Evolutionary conservation across 2,329 filamentous ascomycete species (phyloP), one percentile per base, ranked within the genome.

Genomic region (Claviceps paspali): DNA sequence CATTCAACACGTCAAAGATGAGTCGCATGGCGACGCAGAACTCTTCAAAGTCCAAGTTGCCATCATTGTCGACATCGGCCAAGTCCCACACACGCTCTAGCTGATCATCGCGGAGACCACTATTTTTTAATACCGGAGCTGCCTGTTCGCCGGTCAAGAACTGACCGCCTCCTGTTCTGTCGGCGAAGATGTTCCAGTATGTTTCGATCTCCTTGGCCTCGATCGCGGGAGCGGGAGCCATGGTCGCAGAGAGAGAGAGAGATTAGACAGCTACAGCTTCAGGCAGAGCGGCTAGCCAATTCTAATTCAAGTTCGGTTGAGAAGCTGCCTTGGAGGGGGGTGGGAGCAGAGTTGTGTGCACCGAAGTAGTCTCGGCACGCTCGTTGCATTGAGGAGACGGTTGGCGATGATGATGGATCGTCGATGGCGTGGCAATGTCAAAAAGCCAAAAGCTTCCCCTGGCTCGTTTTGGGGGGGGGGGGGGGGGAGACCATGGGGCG

Each of bases 1-100:
- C 91, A 53, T 98, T 98, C 49, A 98, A 78, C 47, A 96, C 66
- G 57, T 98, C 91, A 59, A 96, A 98, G 51, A 96, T 95, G 52
- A 98, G 67, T 53, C 91, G 76, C 91, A 98, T 98, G 28, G 87
- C 91, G 41, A 98, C 91, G 60, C 91, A 98, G 59, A 98, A 98
- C 68, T 98, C 91, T 64, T 98, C 91, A 65, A 98, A 98, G 62
- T 98, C 91, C 38, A 98, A 69, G 60, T 92, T 92, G 45, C 91
- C 91, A 64, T 98, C 91, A 50, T 87, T 87, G 61, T 98, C 91
- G 43, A 98, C 85, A 57, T 98, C 91, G 41, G 91, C 85, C 44
- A 98, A 70, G 54, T 98, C 91, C 91, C 91, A 98, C 44, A 98
- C 84, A 50, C 79, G 75, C 64, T 96, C 91, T n/a, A 98, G 78